Percentiles rank a stretch among this genome's conserved stretches.
Conservation (phyloP, 208 protist genomes). For the Phytomonas francai region DNA sequence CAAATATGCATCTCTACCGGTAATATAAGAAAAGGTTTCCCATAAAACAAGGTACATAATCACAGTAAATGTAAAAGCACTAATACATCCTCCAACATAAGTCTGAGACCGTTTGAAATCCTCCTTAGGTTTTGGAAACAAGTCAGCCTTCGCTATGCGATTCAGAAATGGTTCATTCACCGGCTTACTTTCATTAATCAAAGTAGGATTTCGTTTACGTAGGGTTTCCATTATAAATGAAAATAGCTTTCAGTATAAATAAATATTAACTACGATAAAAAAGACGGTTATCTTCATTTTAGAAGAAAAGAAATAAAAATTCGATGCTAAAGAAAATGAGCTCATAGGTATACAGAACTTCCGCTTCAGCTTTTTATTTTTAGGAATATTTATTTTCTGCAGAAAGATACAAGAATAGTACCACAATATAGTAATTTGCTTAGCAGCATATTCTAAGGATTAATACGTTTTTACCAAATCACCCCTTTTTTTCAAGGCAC, state of each 20-base stretch:
- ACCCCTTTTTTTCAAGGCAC: not conserved
- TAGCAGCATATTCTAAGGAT: not conserved
- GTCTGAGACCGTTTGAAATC: conserved; percentile 59
- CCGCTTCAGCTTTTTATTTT: not conserved
- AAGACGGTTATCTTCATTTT: not conserved
- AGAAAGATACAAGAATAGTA: not conserved
- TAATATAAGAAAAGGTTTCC: conserved; percentile 36
- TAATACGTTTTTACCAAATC: not conserved
- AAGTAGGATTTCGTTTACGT: not conserved
- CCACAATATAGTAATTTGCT: not conserved
- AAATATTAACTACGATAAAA: not conserved
- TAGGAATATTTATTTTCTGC: not conserved
- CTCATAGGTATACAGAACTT: not conserved
- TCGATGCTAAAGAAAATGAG: not conserved
- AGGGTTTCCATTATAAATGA: not conserved
- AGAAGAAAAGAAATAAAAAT: not conserved
- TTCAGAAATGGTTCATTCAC: conserved; percentile 11
- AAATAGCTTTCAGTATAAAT: not conserved
- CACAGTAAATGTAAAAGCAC: conserved; percentile 27
- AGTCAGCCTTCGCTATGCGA: conserved; percentile 33
- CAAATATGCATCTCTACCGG: conserved; percentile 46
- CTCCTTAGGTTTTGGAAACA: conserved; percentile 62
- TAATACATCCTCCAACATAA: conserved; percentile 31
- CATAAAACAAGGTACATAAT: conserved; percentile 43
- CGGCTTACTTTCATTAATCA: not conserved